These are phyloP conservation scores for Sapria himalayana DNA, from an alignment of 345 rosid genomes.

Conservation along the genomic window DNA sequence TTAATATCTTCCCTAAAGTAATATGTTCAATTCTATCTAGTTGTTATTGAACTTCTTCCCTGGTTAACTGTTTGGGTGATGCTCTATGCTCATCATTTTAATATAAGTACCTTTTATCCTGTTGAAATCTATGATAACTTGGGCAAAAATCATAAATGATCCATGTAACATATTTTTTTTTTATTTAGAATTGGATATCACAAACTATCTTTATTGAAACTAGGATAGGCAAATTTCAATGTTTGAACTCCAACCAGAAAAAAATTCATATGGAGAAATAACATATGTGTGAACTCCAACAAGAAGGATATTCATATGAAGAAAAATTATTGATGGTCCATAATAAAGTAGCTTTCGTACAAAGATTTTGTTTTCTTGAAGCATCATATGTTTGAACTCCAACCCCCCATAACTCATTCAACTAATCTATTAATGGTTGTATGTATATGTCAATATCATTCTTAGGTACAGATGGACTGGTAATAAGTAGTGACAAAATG, in stretches of 20 bases:
- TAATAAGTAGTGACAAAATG: constrained; percentile 1
- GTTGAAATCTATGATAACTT: too few relatives aligned
- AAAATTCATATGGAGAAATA: background rate
- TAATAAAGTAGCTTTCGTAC: background rate
- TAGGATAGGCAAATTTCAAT: constrained; percentile 1
- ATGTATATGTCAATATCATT: constrained; percentile 3
- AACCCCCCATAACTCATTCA: background rate
- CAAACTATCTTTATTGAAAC: background rate
- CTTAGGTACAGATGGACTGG: background rate
- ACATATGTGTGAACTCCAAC: constrained; percentile 5
- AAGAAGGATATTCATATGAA: background rate
- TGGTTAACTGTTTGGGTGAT: too few relatives aligned
- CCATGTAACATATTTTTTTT: background rate
- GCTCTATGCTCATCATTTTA: too few relatives aligned
- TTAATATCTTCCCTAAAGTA: background rate
- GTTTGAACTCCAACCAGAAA: constrained; percentile 6
- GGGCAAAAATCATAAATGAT: background rate
- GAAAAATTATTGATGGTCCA: constrained; percentile 5
- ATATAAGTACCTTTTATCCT: too few relatives aligned
- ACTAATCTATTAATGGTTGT: background rate
- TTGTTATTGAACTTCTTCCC: background rate
- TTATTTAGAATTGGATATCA: background rate
- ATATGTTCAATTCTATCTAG: too few relatives aligned
- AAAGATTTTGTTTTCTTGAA: background rate
- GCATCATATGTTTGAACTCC: constrained; percentile 4